Percentiles rank a stretch among this genome's conserved stretches.
Evolutionary conservation across 169 alveolate genomes (phyloP).

Genomic region (Plasmodium coatneyi): DNA sequence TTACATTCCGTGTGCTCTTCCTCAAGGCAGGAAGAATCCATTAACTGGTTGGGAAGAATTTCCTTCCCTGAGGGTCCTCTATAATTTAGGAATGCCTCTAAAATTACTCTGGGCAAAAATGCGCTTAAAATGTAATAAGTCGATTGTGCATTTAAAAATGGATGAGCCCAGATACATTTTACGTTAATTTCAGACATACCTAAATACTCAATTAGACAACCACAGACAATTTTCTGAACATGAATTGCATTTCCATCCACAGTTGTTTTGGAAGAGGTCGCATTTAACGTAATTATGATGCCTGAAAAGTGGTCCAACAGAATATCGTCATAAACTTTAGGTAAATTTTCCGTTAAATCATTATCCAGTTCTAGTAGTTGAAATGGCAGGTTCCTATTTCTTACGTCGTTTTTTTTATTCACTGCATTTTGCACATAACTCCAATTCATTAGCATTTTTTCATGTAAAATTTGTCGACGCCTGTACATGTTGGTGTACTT

Average conservation of each 20-base stretch:
- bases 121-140: slow-evolving; percentile 82
- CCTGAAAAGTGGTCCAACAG: slow-evolving; percentile 84
- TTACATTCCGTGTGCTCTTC: not conserved
- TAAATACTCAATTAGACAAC: slow-evolving; percentile 84
- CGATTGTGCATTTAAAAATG: slow-evolving; percentile 81
- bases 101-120: slow-evolving; percentile 83
- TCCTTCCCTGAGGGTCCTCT: slow-evolving; percentile 36
- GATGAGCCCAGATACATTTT: slow-evolving; percentile 85
- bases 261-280: slow-evolving; percentile 67
- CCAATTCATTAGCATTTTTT: slow-evolving; percentile 83
- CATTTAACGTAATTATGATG: slow-evolving; percentile 82
- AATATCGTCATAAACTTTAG: slow-evolving; percentile 81
- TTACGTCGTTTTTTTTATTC: slow-evolving; percentile 54
- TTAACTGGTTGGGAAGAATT: slow-evolving; percentile 45
- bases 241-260: slow-evolving; percentile 43
- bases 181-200: slow-evolving; percentile 82
- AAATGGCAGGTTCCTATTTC: slow-evolving; percentile 85
- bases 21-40: not conserved
- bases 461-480: slow-evolving; percentile 81
- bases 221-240: slow-evolving; percentile 82
- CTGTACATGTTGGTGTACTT: slow-evolving; percentile 81
- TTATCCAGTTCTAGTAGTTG: slow-evolving; percentile 81
- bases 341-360: slow-evolving; percentile 78
- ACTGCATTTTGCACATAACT: slow-evolving; percentile 74
- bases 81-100: slow-evolving; percentile 81